Evolutionary conservation across 2,329 filamentous ascomycete species (phyloP).

Genomic region (Aspergillus novofumigatus): DNA sequence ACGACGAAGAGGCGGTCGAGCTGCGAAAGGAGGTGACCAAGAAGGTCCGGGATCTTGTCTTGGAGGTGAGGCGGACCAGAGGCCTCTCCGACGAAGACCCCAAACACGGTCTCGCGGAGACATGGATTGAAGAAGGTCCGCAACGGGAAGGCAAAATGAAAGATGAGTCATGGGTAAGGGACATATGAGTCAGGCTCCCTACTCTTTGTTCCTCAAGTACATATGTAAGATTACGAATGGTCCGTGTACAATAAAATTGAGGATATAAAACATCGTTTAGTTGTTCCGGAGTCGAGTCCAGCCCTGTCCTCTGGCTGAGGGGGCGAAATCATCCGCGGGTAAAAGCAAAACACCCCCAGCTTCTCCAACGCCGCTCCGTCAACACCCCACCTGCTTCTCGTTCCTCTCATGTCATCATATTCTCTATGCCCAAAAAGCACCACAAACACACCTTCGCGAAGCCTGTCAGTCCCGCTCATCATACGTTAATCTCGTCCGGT

Average conservation of each 20-base stretch:
- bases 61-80: conserved; percentile 67
- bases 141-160: conserved; percentile 55
- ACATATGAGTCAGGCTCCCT: conserved; percentile 40
- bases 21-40: conserved; percentile 76
- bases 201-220: neutral
- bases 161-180: conserved; percentile 58
- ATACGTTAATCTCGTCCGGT: conserved; percentile 31
- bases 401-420: conserved; percentile 6
- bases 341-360: neutral
- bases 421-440: conserved; percentile 47
- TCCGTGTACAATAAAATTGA: neutral
- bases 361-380: conserved; percentile 2
- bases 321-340: neutral
- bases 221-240: neutral
- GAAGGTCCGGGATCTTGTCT: conserved; percentile 72
- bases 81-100: conserved; percentile 79
- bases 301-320: neutral
- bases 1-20: conserved; percentile 68
- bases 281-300: neutral
- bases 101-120: conserved; percentile 71
- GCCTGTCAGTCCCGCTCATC: conserved; percentile 38
- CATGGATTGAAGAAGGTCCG: conserved; percentile 62
- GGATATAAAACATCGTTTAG: neutral
- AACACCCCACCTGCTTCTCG: conserved; percentile 2
- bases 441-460: conserved; percentile 36